phyloP scores from a whole-genome alignment of 2,329 filamentous ascomycete genomes.

The Xylariales sp. region DNA sequence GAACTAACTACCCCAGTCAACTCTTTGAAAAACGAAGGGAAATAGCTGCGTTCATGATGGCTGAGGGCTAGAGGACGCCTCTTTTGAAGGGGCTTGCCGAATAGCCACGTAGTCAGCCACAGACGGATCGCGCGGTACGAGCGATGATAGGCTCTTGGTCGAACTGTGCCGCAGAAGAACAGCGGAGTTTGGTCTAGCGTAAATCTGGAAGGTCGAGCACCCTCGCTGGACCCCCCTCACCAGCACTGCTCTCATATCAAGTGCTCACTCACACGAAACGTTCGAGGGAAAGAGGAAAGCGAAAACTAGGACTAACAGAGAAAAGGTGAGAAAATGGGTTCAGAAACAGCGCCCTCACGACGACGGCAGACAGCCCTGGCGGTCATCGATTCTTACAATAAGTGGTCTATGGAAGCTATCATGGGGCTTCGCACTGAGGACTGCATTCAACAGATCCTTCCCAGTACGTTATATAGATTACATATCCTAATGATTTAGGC shows the following conservation, averaged over 20 bases:
- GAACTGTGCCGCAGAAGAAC: no score
- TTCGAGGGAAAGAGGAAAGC: not conserved
- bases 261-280: no score
- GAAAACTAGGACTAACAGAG: not conserved
- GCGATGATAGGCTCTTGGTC: not conserved
- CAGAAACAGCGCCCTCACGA: slow-evolving; percentile 16
- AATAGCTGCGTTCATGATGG: not conserved
- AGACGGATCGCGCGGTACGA: no score
- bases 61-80: no score
- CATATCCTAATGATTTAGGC: not conserved
- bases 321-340: not conserved
- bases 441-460: slow-evolving; percentile 27
- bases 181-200: no score
- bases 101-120: no score
- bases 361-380: slow-evolving; percentile 31
- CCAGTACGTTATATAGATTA: slow-evolving; percentile 23
- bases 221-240: no score
- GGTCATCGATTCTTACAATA: slow-evolving; percentile 34
- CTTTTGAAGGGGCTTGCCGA: no score
- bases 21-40: not conserved
- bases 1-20: not conserved
- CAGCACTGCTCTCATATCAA: no score
- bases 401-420: slow-evolving; percentile 25
- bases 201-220: no score
- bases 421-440: slow-evolving; percentile 31